phyloP scores from a whole-genome alignment of 1,284 basidiomycete genomes.

The Thelephora terrestris region DNA sequence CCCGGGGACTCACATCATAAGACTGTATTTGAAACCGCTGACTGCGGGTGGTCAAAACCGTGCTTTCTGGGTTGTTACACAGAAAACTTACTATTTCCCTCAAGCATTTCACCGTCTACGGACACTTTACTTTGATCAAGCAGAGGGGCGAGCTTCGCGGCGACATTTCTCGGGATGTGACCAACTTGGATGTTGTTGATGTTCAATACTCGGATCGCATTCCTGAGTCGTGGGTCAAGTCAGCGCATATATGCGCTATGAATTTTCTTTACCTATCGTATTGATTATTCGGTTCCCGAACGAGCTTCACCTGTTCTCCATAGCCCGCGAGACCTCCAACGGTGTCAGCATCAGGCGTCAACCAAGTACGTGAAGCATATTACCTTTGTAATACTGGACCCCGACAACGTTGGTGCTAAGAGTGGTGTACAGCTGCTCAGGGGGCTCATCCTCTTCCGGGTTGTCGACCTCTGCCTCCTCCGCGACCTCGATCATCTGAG shows the following conservation, averaged over 20 bases:
- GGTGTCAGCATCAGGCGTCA: not conserved
- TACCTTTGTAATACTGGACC: conserved; percentile 72
- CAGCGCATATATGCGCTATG: not conserved
- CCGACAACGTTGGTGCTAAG: conserved; percentile 63
- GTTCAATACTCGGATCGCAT: conserved; percentile 74
- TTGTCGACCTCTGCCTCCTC: conserved; percentile 34
- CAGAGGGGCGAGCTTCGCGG: conserved; percentile 52
- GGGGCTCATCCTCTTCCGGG: conserved; percentile 32
- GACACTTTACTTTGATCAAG: conserved; percentile 55
- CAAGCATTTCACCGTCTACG: conserved; percentile 67
- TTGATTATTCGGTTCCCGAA: conserved; percentile 57
- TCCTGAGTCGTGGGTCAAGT: conserved; percentile 28
- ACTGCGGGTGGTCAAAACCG: conserved; percentile 22
- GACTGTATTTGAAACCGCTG: conserved; percentile 36
- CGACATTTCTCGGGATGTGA: conserved; percentile 61
- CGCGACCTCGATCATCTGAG: conserved; percentile 18
- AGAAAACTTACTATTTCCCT: conserved; percentile 53
- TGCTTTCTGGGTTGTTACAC: not conserved
- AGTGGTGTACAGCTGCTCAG: conserved; percentile 58
- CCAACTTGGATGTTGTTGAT: conserved; percentile 68
- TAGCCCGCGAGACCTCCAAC: conserved; percentile 60
- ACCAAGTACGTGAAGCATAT: not conserved
- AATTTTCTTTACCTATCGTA: conserved; percentile 49
- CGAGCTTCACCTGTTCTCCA: conserved; percentile 69
- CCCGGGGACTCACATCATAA: conserved; percentile 41